A percentile compares a stretch with the other conserved stretches of the same genome.
These are phyloP conservation scores for Limtongia smithiae DNA, from an alignment of 805 yeast species.

Conservation along the genomic window DNA sequence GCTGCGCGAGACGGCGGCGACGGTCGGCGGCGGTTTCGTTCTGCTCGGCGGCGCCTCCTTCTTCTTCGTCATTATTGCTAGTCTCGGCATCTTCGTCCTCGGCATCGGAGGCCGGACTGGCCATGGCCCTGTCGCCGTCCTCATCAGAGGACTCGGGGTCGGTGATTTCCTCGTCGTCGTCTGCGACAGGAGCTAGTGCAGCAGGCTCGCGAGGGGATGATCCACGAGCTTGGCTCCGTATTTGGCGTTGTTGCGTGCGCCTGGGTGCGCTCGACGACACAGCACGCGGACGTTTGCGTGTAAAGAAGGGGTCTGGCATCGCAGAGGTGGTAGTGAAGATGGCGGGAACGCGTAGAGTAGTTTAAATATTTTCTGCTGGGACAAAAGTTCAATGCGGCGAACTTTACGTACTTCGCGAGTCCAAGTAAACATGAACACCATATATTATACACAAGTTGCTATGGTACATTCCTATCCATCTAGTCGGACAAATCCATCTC, in stretches of 20 bases:
- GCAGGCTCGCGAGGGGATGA: no score
- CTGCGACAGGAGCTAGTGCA: no score
- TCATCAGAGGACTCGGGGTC: constrained; percentile 24
- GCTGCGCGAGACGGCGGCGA: constrained; percentile 89
- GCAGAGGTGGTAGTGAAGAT: no score
- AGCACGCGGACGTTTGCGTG: constrained; percentile 25
- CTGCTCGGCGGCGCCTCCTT: constrained; percentile 62
- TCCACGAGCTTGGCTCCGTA: no score
- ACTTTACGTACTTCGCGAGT: no score
- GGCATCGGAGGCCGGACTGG: constrained; percentile 27
- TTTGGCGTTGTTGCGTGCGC: background rate
- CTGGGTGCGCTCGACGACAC: background rate
- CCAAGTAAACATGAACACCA: no score
- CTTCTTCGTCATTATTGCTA: constrained; percentile 29
- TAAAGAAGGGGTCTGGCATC: constrained; percentile 29
- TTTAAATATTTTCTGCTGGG: no score
- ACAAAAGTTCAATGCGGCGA: no score
- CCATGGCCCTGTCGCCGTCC: constrained; percentile 7
- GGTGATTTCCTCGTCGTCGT: constrained; percentile 31
- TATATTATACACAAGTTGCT: no score
- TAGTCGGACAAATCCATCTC: no score
- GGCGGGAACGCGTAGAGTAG: no score
- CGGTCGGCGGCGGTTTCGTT: constrained; percentile 85
- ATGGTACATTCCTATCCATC: no score
- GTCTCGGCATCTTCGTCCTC: constrained; percentile 30